Evolutionary conservation across 2,329 filamentous ascomycete species (phyloP).

Genomic region (Penicillium sp.): DNA sequence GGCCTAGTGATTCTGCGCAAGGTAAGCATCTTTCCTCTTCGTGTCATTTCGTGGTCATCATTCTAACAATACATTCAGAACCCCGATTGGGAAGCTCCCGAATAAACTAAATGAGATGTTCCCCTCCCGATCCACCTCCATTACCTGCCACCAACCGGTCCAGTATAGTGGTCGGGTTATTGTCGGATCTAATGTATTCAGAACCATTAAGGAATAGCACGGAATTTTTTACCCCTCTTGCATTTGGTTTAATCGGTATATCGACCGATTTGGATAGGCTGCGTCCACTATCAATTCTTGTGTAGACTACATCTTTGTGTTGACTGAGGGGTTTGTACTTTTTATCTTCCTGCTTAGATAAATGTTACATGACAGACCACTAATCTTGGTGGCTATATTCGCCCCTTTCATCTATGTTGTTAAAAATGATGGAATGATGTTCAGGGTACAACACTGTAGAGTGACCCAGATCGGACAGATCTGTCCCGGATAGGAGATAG

Average conservation of each 20-base stretch:
- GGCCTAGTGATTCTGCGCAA: slow-evolving; percentile 95
- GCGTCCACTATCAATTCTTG: too few relatives aligned
- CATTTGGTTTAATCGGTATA: slow-evolving; percentile 16
- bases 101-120: slow-evolving; percentile 30
- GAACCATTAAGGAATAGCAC: slow-evolving; percentile 35
- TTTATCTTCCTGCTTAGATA: too few relatives aligned
- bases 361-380: too few relatives aligned
- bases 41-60: neutral
- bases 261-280: neutral
- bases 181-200: slow-evolving; percentile 37
- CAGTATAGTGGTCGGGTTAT: slow-evolving; percentile 24
- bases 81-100: slow-evolving; percentile 46
- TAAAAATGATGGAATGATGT: too few relatives aligned
- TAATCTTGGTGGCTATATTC: too few relatives aligned
- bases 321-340: slow-evolving; percentile 12
- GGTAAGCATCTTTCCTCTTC: slow-evolving; percentile 66
- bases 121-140: slow-evolving; percentile 16
- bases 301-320: slow-evolving; percentile 5
- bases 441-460: too few relatives aligned
- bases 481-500: slow-evolving; percentile 34
- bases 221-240: slow-evolving; percentile 17
- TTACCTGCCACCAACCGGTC: slow-evolving; percentile 18
- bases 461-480: too few relatives aligned
- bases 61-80: slow-evolving; percentile 39
- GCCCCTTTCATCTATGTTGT: too few relatives aligned